Evolutionary conservation across 148 eudicot genomes (phyloP).

Genomic region (Nepenthes gracilis): DNA sequence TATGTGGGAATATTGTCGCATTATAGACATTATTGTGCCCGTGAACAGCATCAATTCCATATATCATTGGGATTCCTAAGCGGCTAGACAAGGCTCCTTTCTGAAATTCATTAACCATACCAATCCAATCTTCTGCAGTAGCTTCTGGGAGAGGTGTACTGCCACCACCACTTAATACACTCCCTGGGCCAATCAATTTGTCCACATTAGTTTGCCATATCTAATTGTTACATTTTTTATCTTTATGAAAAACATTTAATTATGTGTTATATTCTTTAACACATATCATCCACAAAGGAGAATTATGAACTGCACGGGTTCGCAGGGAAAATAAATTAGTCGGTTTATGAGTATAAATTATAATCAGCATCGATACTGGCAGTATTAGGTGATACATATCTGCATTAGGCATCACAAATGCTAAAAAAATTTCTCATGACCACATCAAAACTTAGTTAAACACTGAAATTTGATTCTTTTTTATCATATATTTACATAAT

Average conservation of each 20-base stretch:
- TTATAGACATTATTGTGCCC: constrained; percentile 23
- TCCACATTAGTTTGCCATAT: not conserved
- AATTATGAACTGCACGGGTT: too few relatives aligned
- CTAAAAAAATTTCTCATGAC: too few relatives aligned
- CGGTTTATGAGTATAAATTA: too few relatives aligned
- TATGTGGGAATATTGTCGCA: constrained; percentile 32
- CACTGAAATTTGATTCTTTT: too few relatives aligned
- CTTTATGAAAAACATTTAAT: not conserved
- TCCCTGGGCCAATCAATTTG: constrained; percentile 12
- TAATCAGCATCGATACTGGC: too few relatives aligned
- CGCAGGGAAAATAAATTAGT: too few relatives aligned
- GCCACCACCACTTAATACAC: constrained; percentile 24
- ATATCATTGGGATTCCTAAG: constrained; percentile 26
- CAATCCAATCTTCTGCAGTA: constrained; percentile 19
- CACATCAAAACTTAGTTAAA: too few relatives aligned
- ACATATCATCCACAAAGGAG: too few relatives aligned
- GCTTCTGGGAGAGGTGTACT: constrained; percentile 13
- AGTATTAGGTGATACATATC: too few relatives aligned
- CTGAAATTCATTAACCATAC: constrained; percentile 23
- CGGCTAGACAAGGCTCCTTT: constrained; percentile 24
- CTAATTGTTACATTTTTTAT: not conserved
- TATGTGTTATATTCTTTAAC: not conserved
- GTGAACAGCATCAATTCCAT: constrained; percentile 28
- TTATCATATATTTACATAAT: too few relatives aligned
- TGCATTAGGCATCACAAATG: too few relatives aligned